These are phyloP conservation scores for Irpex rosettiformis DNA, from an alignment of 1,284 basidiomycete species.

Conservation along the genomic window DNA sequence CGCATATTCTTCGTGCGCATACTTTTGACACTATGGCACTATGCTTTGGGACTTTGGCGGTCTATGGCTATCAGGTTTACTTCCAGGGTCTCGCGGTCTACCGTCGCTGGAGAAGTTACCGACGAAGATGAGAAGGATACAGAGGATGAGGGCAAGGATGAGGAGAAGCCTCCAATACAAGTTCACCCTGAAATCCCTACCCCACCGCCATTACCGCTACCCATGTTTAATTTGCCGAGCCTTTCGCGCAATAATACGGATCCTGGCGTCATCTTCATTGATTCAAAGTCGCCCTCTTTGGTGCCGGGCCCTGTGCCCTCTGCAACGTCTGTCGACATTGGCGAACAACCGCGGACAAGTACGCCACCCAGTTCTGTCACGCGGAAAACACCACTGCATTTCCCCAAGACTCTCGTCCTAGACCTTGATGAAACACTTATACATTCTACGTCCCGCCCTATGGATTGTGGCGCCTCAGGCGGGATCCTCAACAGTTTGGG, in stretches of 20 bases:
- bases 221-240: conserved; percentile 5
- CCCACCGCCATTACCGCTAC: conserved; percentile 20
- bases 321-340: conserved; percentile 26
- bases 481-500: conserved; percentile 64
- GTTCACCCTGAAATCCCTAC: conserved; percentile 22
- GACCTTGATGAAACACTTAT: conserved; percentile 98
- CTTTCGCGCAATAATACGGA: conserved; percentile 16
- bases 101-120: conserved; percentile 25
- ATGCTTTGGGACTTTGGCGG: conserved; percentile 44
- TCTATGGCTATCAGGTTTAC: conserved; percentile 30
- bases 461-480: conserved; percentile 42
- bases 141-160: conserved; percentile 38
- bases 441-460: conserved; percentile 89
- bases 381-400: conserved; percentile 69
- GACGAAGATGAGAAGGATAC: conserved; percentile 38
- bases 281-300: conserved; percentile 17
- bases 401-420: conserved; percentile 85
- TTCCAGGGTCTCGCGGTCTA: conserved; percentile 16
- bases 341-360: conserved; percentile 38
- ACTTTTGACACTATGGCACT: conserved; percentile 48
- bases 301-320: conserved; percentile 16
- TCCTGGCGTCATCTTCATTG: conserved; percentile 23
- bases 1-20: conserved; percentile 52
- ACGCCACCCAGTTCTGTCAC: conserved; percentile 43
- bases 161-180: conserved; percentile 30